Evolutionary conservation across 2,329 filamentous ascomycete species (phyloP).

Genomic region (Phoma sp.): DNA sequence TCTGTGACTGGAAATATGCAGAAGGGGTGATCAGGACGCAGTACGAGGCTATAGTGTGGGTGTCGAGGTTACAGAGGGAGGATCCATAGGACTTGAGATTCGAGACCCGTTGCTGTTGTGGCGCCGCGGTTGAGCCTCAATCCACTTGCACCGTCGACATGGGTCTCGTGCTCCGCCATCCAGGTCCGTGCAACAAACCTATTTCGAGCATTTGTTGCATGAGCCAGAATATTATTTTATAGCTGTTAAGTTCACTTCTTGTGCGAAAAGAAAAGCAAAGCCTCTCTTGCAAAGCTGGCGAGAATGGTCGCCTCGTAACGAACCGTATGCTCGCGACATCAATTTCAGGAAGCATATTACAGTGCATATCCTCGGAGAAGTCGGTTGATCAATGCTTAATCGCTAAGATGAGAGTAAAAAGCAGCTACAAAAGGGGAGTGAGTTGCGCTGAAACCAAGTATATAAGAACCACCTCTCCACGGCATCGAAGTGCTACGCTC

Average conservation of each 20-base stretch:
- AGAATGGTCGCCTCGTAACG: neutral
- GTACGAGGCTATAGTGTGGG: slow-evolving; percentile 5
- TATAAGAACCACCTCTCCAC: neutral
- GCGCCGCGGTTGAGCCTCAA: slow-evolving; percentile 20
- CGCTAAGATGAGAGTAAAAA: slow-evolving; percentile 4
- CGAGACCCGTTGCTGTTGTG: slow-evolving; percentile 9
- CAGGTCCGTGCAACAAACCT: neutral
- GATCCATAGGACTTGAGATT: slow-evolving; percentile 14
- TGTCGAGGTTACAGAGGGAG: slow-evolving; percentile 12
- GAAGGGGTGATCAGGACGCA: neutral
- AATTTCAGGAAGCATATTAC: neutral
- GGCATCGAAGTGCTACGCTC: neutral
- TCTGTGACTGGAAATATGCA: slow-evolving; percentile 1
- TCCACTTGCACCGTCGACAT: neutral
- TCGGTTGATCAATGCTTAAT: neutral
- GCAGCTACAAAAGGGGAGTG: slow-evolving; percentile 1
- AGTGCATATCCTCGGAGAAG: neutral
- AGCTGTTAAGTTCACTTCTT: neutral
- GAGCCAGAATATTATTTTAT: neutral
- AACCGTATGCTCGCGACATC: no score
- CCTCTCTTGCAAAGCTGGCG: neutral
- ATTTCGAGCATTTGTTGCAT: no score
- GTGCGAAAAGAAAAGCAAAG: neutral
- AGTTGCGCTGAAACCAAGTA: neutral
- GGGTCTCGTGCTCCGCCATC: slow-evolving; percentile 1